Evolutionary conservation across 805 yeast genomes (phyloP), one percentile per base, ranked within the genome.

Genomic region (Kregervanrija delftensis): DNA sequence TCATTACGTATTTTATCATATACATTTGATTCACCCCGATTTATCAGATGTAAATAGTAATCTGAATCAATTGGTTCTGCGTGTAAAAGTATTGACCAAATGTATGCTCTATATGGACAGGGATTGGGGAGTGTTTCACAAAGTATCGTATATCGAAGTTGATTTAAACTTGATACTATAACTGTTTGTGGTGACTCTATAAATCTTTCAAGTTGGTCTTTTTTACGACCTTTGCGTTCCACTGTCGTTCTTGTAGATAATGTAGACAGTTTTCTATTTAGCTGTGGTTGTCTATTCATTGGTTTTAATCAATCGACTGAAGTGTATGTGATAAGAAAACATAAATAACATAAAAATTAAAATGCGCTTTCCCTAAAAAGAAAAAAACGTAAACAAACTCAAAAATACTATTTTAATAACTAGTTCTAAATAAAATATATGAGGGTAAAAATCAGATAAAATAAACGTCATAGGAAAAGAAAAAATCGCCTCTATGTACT

Each of bases 1-100:
- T 89, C 96, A 60, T 89, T 85, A 47, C 80, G 74, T 47, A 89
- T 88, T 63, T 89, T 89, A 33, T 73, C 66, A 46, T 80, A 79
- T 8, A 79, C 68, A 0, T 72, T 71, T 2, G 83, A 77, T 11
- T 83, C 79, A 0, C 87, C 86, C 32, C 67, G 61, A 9, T 71
- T 57, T 2, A 84, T 72, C 32, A 81, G 62, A 8, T 71, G 63
- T 22, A 77, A 44, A 57, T 89, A 89, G 40, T 66, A 63, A 15
- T 72, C 71, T 2, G 87, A 71, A 4, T 76, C 69, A 31, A 73
- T 69, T 38, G 83, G 80, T 0, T 82, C 76, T 0, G 79, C 81
- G 37, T 86, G 69, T 11, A 84, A 68, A 13, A 89, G 65, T 12
- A 89, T 80, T 1, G 89, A 75, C 96, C 96, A 89, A 1, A 86